Evolutionary conservation across 371 early-diverging fungal genomes (phyloP).

Genomic region (Paraphysoderma sedebokerense): DNA sequence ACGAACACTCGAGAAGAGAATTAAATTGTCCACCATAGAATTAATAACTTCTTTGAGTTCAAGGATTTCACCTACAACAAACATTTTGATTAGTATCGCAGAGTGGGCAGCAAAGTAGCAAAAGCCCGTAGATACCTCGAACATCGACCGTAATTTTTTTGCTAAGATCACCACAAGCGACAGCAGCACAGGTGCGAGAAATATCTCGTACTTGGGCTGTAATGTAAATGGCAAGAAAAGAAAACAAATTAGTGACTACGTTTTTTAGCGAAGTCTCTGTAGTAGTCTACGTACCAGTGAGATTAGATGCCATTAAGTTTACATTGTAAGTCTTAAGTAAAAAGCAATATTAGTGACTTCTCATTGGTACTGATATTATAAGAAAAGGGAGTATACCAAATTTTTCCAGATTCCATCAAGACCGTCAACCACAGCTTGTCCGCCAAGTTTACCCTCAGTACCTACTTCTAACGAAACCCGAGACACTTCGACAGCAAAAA

Average conservation of each 20-base stretch:
- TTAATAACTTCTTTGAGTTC: slow-evolving; percentile 34
- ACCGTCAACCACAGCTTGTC: slow-evolving; percentile 34
- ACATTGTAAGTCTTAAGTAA: slow-evolving; percentile 45
- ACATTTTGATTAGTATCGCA: too few relatives aligned
- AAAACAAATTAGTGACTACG: too few relatives aligned
- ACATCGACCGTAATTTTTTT: slow-evolving; percentile 27
- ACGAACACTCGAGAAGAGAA: too few relatives aligned
- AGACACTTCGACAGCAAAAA: slow-evolving; percentile 30
- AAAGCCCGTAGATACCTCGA: too few relatives aligned
- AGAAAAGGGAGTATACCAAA: too few relatives aligned
- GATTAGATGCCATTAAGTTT: slow-evolving; percentile 31
- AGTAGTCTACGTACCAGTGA: too few relatives aligned
- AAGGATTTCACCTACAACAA: slow-evolving; percentile 13
- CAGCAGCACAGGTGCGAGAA: slow-evolving; percentile 30
- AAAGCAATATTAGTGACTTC: too few relatives aligned
- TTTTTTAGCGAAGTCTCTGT: too few relatives aligned
- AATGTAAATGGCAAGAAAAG: too few relatives aligned
- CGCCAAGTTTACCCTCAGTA: slow-evolving; percentile 38
- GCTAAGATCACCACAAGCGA: slow-evolving; percentile 36
- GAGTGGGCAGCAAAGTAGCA: too few relatives aligned
- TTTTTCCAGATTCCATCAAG: slow-evolving; percentile 42
- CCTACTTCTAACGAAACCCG: slow-evolving; percentile 27
- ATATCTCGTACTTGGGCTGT: slow-evolving; percentile 37
- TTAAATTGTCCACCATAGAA: slow-evolving; percentile 26
- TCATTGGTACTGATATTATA: too few relatives aligned